Evolutionary conservation across 345 rosid genomes (phyloP), one percentile per base, ranked within the genome.

Genomic region (Brassica napus): DNA sequence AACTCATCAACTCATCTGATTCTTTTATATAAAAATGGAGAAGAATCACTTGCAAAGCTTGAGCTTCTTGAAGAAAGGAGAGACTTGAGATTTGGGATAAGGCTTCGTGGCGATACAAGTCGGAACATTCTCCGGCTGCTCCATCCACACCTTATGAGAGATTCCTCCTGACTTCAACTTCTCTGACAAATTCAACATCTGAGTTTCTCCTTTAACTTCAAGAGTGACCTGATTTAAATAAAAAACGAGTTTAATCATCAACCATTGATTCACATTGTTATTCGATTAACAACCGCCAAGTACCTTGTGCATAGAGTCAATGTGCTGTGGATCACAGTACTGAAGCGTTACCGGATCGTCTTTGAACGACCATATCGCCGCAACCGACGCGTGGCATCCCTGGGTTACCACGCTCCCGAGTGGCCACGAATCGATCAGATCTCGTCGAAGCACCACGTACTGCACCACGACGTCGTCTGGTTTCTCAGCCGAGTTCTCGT

Each of bases 331-430:
- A 78, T 89, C 84, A 68, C 99, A 93, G 68, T 95, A 95, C 71
- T 75, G 82, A 49, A 82, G 67, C 39, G 93, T 90, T 60, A 80
- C 68, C 11, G 87, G 88, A 82, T 95, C 94, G 78, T 87, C 93
- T 74, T 82, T 88, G 79, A 88, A 79, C 30, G 77, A 79, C 97
- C 99, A 91, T 58, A 93, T 85, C 65, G 96, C 98, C 5, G 87
- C 74, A 10, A 93, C 93, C 8, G 99, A 86, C 69, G 99, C 96
- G 77, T 95, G 99, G 73, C 98, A 95, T 5, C 98, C 99, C 79
- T 95, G 99, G 0, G 99, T 90, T 3, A 95, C 91, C 61, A 95
- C 87, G 87, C 98, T 95, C 52, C 97, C 99, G 73, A 86, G 82
- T 35, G 98, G 97, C 99, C 99, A 93, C 52, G 86, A 80, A 73